A percentile compares a stretch with the other conserved stretches of the same genome.
phyloP scores from a whole-genome alignment of 2,329 filamentous ascomycete genomes.

The Dactylellina drechsleri region DNA sequence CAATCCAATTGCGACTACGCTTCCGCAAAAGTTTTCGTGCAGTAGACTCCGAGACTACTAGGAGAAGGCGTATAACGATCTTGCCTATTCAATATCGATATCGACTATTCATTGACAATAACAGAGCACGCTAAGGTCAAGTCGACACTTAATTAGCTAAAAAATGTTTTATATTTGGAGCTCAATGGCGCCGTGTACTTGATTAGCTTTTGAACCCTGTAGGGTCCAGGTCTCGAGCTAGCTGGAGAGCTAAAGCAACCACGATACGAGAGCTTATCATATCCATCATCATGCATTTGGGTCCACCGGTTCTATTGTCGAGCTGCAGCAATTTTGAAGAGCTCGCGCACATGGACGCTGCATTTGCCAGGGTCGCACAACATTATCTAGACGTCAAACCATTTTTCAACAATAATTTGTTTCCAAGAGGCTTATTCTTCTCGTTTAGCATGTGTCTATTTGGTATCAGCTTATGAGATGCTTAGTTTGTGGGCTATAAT shows the following conservation, averaged over 20 bases:
- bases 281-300: background rate
- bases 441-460: too few species aligned
- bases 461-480: too few species aligned
- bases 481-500: background rate
- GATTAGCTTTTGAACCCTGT: too few species aligned
- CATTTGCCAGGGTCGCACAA: constrained; percentile 30
- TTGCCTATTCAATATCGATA: constrained; percentile 1
- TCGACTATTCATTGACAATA: constrained; percentile 11
- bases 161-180: too few species aligned
- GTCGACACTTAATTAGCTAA: background rate
- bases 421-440: too few species aligned
- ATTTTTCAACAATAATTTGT: background rate
- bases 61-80: background rate
- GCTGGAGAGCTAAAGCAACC: too few species aligned
- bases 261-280: background rate
- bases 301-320: background rate
- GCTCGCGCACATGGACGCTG: constrained; percentile 21
- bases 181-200: too few species aligned
- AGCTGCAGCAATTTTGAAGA: constrained; percentile 13
- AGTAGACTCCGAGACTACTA: background rate
- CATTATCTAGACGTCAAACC: constrained; percentile 32
- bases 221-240: too few species aligned
- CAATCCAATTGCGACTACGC: background rate
- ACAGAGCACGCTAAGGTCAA: background rate
- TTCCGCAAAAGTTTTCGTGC: background rate